Base-by-base conservation (phyloP, 176 grass and related monocot genomes). In the Thalia dealbata region DNA sequence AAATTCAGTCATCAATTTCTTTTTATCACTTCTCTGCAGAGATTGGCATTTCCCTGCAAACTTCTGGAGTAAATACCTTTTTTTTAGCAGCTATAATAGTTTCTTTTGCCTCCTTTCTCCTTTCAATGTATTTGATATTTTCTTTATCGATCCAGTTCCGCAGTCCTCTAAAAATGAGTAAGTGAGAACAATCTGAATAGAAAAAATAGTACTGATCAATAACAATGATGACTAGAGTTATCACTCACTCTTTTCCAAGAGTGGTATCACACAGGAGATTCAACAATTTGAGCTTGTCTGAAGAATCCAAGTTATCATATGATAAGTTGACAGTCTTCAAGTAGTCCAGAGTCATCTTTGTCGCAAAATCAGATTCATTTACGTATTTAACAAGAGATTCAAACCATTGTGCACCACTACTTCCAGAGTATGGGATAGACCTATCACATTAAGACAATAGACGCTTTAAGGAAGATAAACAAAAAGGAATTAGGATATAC, bases 251-350 rank as follows among this genome's bases (percentile, higher is more conserved):
- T 23, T 85, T 91, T 71, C 69, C 85, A 46, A 97, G 87, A 67
- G 78, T 58, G 79, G 84, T 84, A 65, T 97, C 87, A 74, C 90
- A 97, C 3, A 97, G 69, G 67, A 92, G 84, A 86, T 92, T 97
- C 59, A 97, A 71, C 54, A 97, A 54, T 70, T 43, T 48, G 41
- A 92, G 84, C 75, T 97, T 97, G 50, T 72, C 46, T 76, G 82
- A 88, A 32, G 75, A 51, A 73, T 79, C 82, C 76, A 92, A 73
- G 56, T 75, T 90, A 76, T 88, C 84, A 84, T 97, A 92, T 82
- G 74, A 78, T 11, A 66, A 69, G 44, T 78, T 59, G 27, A 76
- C 89, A 54, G 85, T 76, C 70, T 75, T 82, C 13, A 84, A 75
- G 55, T 26, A 84, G 51, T 82, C 76, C 35, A 82, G 38, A 68